Evolutionary conservation across 108 stramenopile species (phyloP).

Genomic region (Nitzschia sp.): DNA sequence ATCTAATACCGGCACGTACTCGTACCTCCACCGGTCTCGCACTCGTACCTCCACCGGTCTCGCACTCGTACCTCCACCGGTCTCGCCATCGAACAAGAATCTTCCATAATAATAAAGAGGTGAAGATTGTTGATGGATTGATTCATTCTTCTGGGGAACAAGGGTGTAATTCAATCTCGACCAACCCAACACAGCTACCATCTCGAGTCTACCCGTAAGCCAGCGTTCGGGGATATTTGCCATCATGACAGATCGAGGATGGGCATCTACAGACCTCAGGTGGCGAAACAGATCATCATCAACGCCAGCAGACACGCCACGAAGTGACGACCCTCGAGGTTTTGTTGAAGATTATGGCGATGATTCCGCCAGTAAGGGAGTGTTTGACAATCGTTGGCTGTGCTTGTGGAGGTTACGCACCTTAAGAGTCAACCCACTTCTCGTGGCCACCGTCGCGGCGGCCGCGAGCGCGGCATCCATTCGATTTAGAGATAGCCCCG

Average conservation of each 20-base stretch:
- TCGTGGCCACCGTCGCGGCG: slow-evolving; percentile 1
- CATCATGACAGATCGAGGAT: not conserved
- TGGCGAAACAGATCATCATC: not conserved
- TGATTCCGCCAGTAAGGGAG: not conserved
- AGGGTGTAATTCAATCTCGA: no score
- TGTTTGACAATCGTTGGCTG: not conserved
- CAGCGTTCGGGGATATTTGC: no score
- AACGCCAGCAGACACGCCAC: not conserved
- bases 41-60: no score
- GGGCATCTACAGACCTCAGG: slow-evolving; percentile 7
- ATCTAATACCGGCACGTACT: no score
- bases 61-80: no score
- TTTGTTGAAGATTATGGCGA: slow-evolving; percentile 25
- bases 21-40: no score
- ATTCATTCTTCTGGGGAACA: no score
- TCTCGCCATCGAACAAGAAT: no score
- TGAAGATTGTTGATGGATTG: no score
- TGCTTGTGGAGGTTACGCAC: not conserved
- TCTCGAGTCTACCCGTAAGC: no score
- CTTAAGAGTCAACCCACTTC: not conserved
- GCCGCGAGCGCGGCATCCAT: slow-evolving; percentile 5
- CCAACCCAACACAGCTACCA: no score
- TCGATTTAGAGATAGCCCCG: slow-evolving; percentile 13
- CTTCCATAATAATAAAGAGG: no score
- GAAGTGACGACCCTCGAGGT: slow-evolving; percentile 6